Conservation (phyloP, 1,139 yeast species). For the Yamadazyma conglobata region DNA sequence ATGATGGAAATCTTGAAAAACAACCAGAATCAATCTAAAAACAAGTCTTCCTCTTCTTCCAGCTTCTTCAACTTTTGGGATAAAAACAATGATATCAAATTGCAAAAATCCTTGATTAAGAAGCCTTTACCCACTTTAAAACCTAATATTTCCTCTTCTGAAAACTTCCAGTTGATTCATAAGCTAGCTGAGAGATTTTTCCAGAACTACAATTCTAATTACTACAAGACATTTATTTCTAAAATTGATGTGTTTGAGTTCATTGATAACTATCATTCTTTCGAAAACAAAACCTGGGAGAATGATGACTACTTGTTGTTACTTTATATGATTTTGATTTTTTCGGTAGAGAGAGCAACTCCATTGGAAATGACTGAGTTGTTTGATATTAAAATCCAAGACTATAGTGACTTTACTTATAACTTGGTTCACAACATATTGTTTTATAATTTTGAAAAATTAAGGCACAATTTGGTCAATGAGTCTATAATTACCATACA, state of each 20-base stretch:
- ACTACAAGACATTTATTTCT: constrained; percentile 33
- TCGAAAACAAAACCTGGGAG: constrained; percentile 43
- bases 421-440: constrained; percentile 29
- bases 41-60: constrained; percentile 6
- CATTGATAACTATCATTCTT: constrained; percentile 24
- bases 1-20: constrained; percentile 38
- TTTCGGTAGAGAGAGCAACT: constrained; percentile 37
- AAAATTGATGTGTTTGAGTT: constrained; percentile 25
- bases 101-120: constrained; percentile 21
- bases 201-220: constrained; percentile 21
- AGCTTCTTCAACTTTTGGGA: constrained; percentile 15
- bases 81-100: constrained; percentile 11
- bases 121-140: constrained; percentile 27
- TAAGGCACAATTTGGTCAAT: constrained; percentile 44
- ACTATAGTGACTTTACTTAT: constrained; percentile 19
- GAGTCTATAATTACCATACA: constrained; percentile 48
- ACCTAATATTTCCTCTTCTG: constrained; percentile 22
- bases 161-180: constrained; percentile 25
- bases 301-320: constrained; percentile 49
- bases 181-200: constrained; percentile 34
- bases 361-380: constrained; percentile 28
- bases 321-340: constrained; percentile 41
- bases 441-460: constrained; percentile 35
- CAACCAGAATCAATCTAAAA: constrained; percentile 15
- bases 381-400: constrained; percentile 24